Base-by-base conservation (phyloP, 768 basidiomycete species). In the Boletus eberwhitei region DNA sequence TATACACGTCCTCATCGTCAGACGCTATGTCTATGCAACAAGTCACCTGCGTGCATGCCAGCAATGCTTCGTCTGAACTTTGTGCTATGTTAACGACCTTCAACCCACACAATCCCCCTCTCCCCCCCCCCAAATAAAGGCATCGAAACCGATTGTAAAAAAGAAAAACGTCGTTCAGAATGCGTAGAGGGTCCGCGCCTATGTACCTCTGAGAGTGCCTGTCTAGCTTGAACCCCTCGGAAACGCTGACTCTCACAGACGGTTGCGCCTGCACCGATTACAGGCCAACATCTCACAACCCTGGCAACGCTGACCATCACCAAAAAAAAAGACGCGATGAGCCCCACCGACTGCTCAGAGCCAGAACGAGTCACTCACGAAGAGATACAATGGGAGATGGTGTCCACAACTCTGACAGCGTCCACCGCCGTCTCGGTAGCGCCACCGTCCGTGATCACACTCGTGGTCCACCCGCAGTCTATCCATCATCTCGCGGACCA, bases 391-490 rank as follows among this genome's bases (percentile, higher is more conserved):
- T 0, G 69, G 74, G 9, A 85, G 61, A 47, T 68, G 50, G 44
- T 65, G 52, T 14, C 68, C 63, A 55, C 84, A 85, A 52, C 64
- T 73, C 48, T 82, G 76, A 48, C 84, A 85, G 11, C 26, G 46
- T 5, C 77, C 79, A 0, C 72, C 74, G 0, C 81, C 82, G 2
- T 63, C 2, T 0, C 75, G 70, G 37, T 75, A 75, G 24, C 59
- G 66, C 83, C 84, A 86, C 0, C n/a, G 46, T 43, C 67, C 69
- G 4, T 75, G 70, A 12, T 55, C 17, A 53, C 86, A 88, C 3
- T 83, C 75, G 61, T 87, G 87, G 54, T 82, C 77, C 6, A 71
- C 67, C 9, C 82, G 68, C 38, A 87, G 69, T 5, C 71, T 54
- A 2, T 73, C 74, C 46, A 71, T 71, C 59, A 64, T 71, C 39